Conservation (phyloP, 2,329 filamentous ascomycete genomes). For the Boeremia exigua region DNA sequence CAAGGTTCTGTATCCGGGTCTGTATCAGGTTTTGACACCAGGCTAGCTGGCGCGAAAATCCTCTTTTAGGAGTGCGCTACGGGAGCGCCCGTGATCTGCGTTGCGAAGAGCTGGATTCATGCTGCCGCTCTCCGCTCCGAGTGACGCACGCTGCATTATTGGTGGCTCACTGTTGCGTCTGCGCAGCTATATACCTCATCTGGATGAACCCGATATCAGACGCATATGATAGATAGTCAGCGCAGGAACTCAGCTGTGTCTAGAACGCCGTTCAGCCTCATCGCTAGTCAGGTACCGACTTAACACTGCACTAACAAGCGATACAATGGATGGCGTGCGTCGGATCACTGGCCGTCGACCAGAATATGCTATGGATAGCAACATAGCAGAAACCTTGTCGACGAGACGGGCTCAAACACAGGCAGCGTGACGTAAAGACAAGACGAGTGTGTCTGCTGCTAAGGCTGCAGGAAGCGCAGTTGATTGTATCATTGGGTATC, state of each 20-base stretch:
- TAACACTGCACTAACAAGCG: constrained; percentile 2
- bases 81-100: constrained; percentile 28
- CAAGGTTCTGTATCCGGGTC: neutral
- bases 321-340: neutral
- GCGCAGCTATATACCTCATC: neutral
- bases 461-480: neutral
- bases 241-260: neutral
- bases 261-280: constrained; percentile 1
- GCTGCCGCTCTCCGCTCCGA: neutral
- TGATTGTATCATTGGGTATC: neutral
- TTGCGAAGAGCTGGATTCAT: constrained; percentile 2
- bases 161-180: neutral
- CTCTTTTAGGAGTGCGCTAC: constrained; percentile 5
- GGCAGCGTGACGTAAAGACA: neutral
- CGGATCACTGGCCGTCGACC: constrained; percentile 6
- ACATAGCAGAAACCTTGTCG: neutral
- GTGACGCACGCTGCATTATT: neutral
- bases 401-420: neutral
- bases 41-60: constrained; percentile 9
- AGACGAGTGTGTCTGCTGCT: neutral
- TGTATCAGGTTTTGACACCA: neutral
- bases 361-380: constrained; percentile 7
- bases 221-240: neutral
- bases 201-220: neutral
- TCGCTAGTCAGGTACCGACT: constrained; percentile 17